Conservation (phyloP, 1,284 basidiomycete species). For the Cryptococcus sp. region DNA sequence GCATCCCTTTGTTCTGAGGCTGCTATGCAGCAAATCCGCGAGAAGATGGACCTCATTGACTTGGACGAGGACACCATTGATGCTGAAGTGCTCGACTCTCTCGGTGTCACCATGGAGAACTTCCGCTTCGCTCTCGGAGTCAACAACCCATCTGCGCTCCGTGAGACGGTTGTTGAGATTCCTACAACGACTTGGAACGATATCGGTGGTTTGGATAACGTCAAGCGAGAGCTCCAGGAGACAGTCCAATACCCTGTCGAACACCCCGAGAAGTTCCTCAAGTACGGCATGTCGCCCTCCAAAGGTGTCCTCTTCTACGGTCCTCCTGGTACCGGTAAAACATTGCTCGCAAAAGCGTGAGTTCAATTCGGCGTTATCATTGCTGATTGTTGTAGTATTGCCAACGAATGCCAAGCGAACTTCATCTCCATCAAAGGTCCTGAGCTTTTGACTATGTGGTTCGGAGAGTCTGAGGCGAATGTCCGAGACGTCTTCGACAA, state of each 20-base stretch:
- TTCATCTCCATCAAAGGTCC: constrained; percentile 69
- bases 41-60: constrained; percentile 97
- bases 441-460: constrained; percentile 99
- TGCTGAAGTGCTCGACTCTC: constrained; percentile 91
- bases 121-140: constrained; percentile 94
- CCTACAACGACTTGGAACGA: constrained; percentile 98
- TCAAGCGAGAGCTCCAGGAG: constrained; percentile 96
- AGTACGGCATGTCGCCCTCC: constrained; percentile 98
- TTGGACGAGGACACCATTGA: constrained; percentile 93
- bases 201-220: constrained; percentile 89
- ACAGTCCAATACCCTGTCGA: constrained; percentile 99
- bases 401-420: constrained; percentile 99
- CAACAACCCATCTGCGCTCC: constrained; percentile 86
- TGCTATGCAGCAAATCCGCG: constrained; percentile 97
- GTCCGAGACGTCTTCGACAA: constrained; percentile 99
- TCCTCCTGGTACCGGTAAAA: constrained; percentile 98
- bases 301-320: constrained; percentile 98
- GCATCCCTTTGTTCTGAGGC: constrained; percentile 96
- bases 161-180: constrained; percentile 95
- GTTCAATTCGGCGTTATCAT: constrained; percentile 60
- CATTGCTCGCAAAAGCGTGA: constrained; percentile 95
- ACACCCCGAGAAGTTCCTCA: constrained; percentile 99
- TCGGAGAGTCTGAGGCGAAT: constrained; percentile 99
- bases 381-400: constrained; percentile 77
- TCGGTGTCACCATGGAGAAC: constrained; percentile 97